phyloP scores from a whole-genome alignment of 176 grass and related monocot genomes.

The Pontederia paniculata region DNA sequence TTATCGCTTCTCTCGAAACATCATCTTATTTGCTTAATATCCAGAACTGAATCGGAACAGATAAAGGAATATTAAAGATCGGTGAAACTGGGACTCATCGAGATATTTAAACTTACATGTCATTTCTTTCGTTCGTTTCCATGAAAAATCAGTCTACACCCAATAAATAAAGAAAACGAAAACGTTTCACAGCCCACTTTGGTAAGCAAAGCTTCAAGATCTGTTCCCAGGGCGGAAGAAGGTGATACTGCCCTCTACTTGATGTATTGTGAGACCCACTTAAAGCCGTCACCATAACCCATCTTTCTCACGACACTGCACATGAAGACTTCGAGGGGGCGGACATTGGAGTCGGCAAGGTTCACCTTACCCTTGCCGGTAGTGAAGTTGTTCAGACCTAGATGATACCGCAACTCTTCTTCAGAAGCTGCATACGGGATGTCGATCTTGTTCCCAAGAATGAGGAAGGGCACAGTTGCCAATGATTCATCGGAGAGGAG shows the following conservation, averaged over 20 bases:
- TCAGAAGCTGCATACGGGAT: constrained; percentile 51
- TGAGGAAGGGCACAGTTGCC: constrained; percentile 46
- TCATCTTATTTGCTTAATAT: too few relatives aligned
- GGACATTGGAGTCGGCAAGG: constrained; percentile 39
- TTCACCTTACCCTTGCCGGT: constrained; percentile 63
- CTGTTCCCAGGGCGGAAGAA: too few relatives aligned
- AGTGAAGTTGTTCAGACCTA: constrained; percentile 62
- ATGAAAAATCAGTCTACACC: too few relatives aligned
- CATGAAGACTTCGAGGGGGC: constrained; percentile 82
- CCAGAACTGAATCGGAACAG: too few relatives aligned
- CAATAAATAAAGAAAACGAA: too few relatives aligned
- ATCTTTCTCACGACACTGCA: constrained; percentile 76
- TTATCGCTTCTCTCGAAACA: too few relatives aligned
- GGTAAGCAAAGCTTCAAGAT: too few relatives aligned
- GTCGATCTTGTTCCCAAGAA: constrained; percentile 76
- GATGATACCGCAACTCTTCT: constrained; percentile 56
- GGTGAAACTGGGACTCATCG: too few relatives aligned
- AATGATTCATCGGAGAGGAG: constrained; percentile 53
- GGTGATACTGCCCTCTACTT: constrained; percentile 20
- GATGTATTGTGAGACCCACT: constrained; percentile 75
- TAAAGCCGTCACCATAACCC: constrained; percentile 68
- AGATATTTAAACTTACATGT: too few relatives aligned
- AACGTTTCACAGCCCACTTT: too few relatives aligned
- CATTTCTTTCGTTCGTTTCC: too few relatives aligned
- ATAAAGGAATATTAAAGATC: too few relatives aligned